These are phyloP conservation scores for Buddleja alternifolia DNA, from an alignment of 257 asterid genomes.

Conservation along the genomic window DNA sequence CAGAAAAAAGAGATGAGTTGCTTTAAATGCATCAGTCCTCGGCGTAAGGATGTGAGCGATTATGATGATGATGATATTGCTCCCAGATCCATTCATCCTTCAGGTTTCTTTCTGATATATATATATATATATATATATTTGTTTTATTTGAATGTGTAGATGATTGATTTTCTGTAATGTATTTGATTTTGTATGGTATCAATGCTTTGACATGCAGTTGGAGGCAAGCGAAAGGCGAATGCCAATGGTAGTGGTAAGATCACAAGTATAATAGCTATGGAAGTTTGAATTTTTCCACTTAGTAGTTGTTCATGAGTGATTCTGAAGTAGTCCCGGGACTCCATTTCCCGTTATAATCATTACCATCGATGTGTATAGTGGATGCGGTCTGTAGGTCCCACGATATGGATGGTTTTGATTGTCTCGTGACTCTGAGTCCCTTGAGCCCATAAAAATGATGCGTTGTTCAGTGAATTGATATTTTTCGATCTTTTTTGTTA, in stretches of 20 bases:
- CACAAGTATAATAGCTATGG: neutral
- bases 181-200: constrained; percentile 12
- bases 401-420: no score
- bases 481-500: neutral
- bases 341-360: no score
- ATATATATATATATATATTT: neutral
- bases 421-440: no score
- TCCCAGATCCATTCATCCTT: constrained; percentile 46
- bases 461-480: constrained; percentile 7
- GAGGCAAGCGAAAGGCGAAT: constrained; percentile 40
- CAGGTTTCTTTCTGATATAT: constrained; percentile 40
- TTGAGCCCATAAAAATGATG: no score
- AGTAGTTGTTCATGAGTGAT: neutral
- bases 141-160: neutral
- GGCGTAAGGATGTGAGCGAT: constrained; percentile 58
- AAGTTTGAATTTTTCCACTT: constrained; percentile 4
- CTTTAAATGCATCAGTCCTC: constrained; percentile 67
- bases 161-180: constrained; percentile 17
- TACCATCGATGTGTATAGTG: no score
- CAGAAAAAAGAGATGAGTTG: constrained; percentile 63
- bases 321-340: no score
- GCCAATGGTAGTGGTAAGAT: constrained; percentile 46
- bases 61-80: constrained; percentile 56
- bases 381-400: no score
- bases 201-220: constrained; percentile 37